Evolutionary conservation across 2,329 filamentous ascomycete genomes (phyloP).

Genomic region (Dactylellina sp.): DNA sequence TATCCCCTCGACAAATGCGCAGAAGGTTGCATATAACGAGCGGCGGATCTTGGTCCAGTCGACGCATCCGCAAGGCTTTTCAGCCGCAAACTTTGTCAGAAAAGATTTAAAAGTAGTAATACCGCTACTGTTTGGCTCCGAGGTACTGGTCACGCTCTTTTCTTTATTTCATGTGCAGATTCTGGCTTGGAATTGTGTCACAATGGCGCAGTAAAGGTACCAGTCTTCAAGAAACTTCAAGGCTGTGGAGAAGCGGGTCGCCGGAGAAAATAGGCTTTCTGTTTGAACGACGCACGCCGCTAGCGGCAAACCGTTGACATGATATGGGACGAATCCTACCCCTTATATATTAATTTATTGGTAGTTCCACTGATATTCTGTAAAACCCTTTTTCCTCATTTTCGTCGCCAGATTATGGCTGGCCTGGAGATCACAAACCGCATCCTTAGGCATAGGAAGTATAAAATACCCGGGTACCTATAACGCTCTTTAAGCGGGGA

Average conservation of each 20-base stretch:
- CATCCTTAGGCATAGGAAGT: background rate
- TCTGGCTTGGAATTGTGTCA: conserved; percentile 9
- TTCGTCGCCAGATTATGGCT: conserved; percentile 8
- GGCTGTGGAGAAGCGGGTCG: background rate
- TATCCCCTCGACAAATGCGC: conserved; percentile 14
- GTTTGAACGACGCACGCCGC: background rate
- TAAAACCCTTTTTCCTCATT: background rate
- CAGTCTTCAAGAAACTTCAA: background rate
- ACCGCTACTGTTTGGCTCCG: background rate
- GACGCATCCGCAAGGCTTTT: background rate
- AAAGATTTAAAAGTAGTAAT: background rate
- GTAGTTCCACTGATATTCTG: background rate
- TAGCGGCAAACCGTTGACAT: background rate
- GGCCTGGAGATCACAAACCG: conserved; percentile 2
- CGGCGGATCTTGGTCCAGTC: background rate
- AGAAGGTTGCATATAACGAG: background rate
- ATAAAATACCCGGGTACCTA: background rate
- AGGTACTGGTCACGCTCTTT: background rate
- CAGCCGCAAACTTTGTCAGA: conserved; percentile 19
- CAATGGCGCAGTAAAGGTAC: background rate
- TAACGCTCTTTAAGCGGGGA: background rate
- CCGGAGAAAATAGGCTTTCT: background rate
- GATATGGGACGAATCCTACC: background rate
- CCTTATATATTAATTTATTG: conserved; percentile 3
- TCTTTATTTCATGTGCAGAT: background rate